Evolutionary conservation across 768 basidiomycete species (phyloP).

Genomic region (Cubamyces sp.): DNA sequence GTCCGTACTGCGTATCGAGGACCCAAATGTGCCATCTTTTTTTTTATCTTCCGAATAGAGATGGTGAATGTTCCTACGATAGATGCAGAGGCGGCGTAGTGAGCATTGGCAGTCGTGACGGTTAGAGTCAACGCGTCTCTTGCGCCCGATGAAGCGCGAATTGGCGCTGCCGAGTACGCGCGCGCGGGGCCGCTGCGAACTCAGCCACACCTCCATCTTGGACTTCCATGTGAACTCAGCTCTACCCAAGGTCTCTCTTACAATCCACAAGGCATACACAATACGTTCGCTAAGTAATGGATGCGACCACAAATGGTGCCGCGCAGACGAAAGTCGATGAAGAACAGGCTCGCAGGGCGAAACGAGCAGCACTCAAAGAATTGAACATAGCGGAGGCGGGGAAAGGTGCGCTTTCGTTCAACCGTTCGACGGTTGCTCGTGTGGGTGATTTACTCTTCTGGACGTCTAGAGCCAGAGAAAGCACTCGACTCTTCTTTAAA

Average conservation of each 20-base stretch:
- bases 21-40: too few relatives aligned
- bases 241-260: not conserved
- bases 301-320: slow-evolving; percentile 16
- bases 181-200: slow-evolving; percentile 9
- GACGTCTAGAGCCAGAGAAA: slow-evolving; percentile 64
- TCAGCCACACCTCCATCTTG: slow-evolving; percentile 5
- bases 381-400: slow-evolving; percentile 53
- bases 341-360: slow-evolving; percentile 54
- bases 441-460: not conserved
- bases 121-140: not conserved
- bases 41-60: too few relatives aligned
- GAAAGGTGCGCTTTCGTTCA: slow-evolving; percentile 45
- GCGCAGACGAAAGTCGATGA: slow-evolving; percentile 48
- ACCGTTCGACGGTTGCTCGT: slow-evolving; percentile 1
- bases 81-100: not conserved
- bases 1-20: too few relatives aligned
- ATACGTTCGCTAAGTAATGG: slow-evolving; percentile 11
- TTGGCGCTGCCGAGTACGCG: not conserved
- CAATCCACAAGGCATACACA: not conserved
- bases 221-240: slow-evolving; percentile 16
- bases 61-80: not conserved
- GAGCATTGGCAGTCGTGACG: not conserved
- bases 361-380: slow-evolving; percentile 61
- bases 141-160: not conserved
- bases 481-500: slow-evolving; percentile 90